Evolutionary conservation across 2,329 filamentous ascomycete genomes (phyloP), one percentile per base, ranked within the genome.

Genomic region (Lojkania enalia): DNA sequence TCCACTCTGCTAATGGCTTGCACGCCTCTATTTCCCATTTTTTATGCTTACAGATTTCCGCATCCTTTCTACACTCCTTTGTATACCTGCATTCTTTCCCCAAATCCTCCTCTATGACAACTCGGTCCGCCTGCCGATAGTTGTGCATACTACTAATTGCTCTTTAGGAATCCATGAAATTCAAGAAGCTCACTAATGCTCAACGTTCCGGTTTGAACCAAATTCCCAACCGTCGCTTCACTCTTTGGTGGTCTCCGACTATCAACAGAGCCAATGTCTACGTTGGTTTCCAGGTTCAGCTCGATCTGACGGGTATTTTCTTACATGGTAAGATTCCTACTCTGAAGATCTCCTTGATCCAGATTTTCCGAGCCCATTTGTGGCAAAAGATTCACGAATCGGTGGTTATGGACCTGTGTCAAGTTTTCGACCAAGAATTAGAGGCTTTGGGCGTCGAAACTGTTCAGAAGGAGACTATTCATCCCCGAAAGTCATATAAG

Each of bases 321-420:
- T 79, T 99, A 66, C 95, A 99, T 76, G 94, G 94, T 61, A 99
- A 99, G 74, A 99, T 99, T 45, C 95, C 94, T 0, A 99, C 94
- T 0, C 74, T 99, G 32, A 99, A 99, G 75, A 99, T 99, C 52
- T 96, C 91, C 0, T 77, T 99, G 42, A 99, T 99, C 49, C 94
- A 99, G 68, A 99, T 99, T 60, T 99, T 99, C 88, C 86, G 94
- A 68, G 94, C 95, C 40, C 94, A 99, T 82, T 85, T 99, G 77
- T 99, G 94, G 94, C 94, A 99, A 71, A 99, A 99, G 79, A 97
- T 99, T 35, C 95, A 99, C 71, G 94, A 99, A 72, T 95, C 88
- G 1, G 91, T 97, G 0, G 92, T 96, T 23, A 99, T 99, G 94
- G 94, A 99, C 78, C 73, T 99, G 64, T 97, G 94, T 60, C 95